Conservation (phyloP, 2,329 filamentous ascomycete species). For the Cladosporium sp. region DNA sequence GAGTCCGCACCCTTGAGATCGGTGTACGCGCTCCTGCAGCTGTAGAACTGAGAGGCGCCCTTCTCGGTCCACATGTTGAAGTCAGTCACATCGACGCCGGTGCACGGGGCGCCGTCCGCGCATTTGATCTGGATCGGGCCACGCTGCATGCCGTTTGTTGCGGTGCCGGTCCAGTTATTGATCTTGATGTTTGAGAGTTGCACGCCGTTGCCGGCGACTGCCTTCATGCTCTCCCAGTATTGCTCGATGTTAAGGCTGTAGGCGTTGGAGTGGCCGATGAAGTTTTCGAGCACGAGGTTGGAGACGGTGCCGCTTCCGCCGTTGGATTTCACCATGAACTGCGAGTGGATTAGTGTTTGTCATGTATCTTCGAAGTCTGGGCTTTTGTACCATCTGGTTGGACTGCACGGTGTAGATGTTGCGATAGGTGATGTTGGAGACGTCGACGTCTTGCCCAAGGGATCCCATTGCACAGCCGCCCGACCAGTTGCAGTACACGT, state of each 20-base stretch:
- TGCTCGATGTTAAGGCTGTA: conserved; percentile 60
- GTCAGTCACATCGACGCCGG: conserved; percentile 53
- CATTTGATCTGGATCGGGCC: conserved; percentile 59
- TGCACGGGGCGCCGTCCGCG: conserved; percentile 55
- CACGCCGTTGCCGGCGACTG: conserved; percentile 53
- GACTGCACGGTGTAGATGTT: conserved; percentile 62
- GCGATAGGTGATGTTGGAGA: conserved; percentile 56
- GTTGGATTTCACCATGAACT: conserved; percentile 61
- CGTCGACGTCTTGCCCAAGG: conserved; percentile 51
- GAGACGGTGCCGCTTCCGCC: conserved; percentile 58
- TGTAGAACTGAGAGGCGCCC: conserved; percentile 45
- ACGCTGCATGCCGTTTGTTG: conserved; percentile 51
- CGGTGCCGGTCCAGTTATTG: conserved; percentile 59
- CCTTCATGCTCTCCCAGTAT: conserved; percentile 52
- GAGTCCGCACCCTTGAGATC: conserved; percentile 33
- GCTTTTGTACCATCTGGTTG: conserved; percentile 57
- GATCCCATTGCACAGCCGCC: conserved; percentile 61
- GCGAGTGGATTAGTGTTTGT: conserved; percentile 40
- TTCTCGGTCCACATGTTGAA: conserved; percentile 57
- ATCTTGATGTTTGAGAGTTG: conserved; percentile 56
- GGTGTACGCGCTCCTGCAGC: conserved; percentile 52
- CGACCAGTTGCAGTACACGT: conserved; percentile 64
- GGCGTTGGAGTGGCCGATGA: conserved; percentile 62
- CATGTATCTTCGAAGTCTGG: not conserved
- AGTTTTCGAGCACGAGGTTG: conserved; percentile 58